Evolutionary conservation across 2,329 filamentous ascomycete genomes (phyloP).

Genomic region (Pyrenophora graminea): DNA sequence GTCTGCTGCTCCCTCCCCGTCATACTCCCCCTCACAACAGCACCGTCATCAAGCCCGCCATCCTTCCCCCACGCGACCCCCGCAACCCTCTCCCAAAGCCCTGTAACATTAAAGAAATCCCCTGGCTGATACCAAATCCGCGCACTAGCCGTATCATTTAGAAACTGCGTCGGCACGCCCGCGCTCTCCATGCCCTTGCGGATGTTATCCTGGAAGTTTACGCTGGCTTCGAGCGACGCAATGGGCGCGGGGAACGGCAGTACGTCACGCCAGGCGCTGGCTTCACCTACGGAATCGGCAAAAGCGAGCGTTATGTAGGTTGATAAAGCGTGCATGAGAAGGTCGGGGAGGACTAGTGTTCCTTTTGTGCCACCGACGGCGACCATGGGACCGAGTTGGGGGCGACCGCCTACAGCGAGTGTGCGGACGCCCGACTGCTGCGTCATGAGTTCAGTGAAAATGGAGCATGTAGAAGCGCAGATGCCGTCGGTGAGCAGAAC

Average conservation of each 20-base stretch:
- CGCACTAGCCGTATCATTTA: conserved; percentile 65
- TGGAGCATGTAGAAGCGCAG: conserved; percentile 52
- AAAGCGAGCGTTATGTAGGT: conserved; percentile 26
- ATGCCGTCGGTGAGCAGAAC: conserved; percentile 51
- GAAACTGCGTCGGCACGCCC: conserved; percentile 61
- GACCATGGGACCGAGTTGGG: conserved; percentile 48
- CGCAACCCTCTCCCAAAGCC: conserved; percentile 55
- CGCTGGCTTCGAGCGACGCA: conserved; percentile 23
- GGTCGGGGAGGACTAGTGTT: conserved; percentile 38
- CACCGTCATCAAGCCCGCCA: conserved; percentile 31
- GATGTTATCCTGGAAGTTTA: conserved; percentile 50
- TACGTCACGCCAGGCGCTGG: conserved; percentile 25
- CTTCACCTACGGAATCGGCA: conserved; percentile 16
- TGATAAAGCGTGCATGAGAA: conserved; percentile 30
- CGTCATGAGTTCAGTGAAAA: conserved; percentile 54
- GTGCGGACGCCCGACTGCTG: conserved; percentile 50
- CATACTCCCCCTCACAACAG: conserved; percentile 37
- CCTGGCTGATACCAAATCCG: conserved; percentile 62
- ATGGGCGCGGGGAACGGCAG: conserved; percentile 35
- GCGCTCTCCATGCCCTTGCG: conserved; percentile 35
- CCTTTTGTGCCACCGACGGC: conserved; percentile 53
- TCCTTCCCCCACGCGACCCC: conserved; percentile 35
- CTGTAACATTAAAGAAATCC: conserved; percentile 57
- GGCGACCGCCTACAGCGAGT: conserved; percentile 50
- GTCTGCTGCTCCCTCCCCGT: conserved; percentile 33